Evolutionary conservation across 2,329 filamentous ascomycete species (phyloP).

Genomic region (Botrytis paeoniae): DNA sequence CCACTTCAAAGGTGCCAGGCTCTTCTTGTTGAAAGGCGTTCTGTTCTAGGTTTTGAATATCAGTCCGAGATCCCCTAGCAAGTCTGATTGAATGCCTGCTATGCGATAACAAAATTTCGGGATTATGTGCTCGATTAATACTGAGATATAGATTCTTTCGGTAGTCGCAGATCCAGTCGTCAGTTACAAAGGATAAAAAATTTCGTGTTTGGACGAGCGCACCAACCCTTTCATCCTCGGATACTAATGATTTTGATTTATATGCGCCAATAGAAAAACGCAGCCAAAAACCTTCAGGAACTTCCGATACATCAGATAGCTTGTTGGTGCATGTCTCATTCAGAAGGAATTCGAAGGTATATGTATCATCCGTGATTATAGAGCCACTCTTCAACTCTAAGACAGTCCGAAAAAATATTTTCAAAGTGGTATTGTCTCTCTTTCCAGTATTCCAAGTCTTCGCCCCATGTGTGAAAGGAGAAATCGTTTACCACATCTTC

Average conservation of each 20-base stretch:
- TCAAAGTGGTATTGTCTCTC: too few relatives aligned
- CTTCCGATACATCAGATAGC: too few relatives aligned
- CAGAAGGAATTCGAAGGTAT: too few relatives aligned
- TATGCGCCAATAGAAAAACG: background rate
- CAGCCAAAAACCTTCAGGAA: background rate
- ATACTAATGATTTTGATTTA: background rate
- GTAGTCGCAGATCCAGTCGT: background rate
- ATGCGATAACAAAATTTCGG: background rate
- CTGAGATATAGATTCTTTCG: background rate
- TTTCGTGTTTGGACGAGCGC: conserved; percentile 6
- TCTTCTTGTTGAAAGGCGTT: background rate
- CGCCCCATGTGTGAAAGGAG: too few relatives aligned
- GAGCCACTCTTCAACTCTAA: too few relatives aligned
- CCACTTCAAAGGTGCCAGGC: background rate
- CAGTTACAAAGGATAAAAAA: background rate
- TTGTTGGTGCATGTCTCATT: background rate
- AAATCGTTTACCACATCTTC: too few relatives aligned
- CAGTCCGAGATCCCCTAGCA: too few relatives aligned
- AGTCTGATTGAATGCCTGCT: background rate
- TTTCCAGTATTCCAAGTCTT: too few relatives aligned
- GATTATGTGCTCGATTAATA: background rate
- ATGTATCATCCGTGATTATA: too few relatives aligned
- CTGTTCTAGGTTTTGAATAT: background rate
- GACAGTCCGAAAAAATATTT: too few relatives aligned
- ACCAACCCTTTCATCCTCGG: background rate